Base-by-base conservation (phyloP, 2,329 filamentous ascomycete species). In the Lachnellula willkommii region DNA sequence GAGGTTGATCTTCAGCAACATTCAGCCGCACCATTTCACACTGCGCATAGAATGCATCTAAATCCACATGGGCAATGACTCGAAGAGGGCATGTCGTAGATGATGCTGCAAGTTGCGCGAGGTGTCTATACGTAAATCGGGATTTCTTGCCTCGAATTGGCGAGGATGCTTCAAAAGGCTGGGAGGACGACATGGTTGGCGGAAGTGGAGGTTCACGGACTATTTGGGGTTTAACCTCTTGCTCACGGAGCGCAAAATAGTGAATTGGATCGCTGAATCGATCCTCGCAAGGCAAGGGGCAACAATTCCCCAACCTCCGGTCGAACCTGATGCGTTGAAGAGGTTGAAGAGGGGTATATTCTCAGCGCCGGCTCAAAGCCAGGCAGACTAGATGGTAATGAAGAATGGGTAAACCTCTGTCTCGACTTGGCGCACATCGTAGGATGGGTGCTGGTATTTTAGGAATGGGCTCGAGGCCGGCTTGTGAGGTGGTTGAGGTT, bases 11-110 rank as follows among this genome's bases (percentile, higher is more conserved):
- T 59, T 89, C 85, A 14, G 87, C 76, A 11, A 89, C 76, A 12
- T 85, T 85, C 46, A 97, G 79, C 7, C 94, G 84, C 9, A 96
- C 85, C 81, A 92, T 95, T 74, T 99, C 94, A 69, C 91, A 96
- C 76, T 99, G 94, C 3, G 89, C 88, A 71, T 99, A 99, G 73
- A 99, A 99, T 40, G 93, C 93, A 80, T 99, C 94, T 57, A 99
- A 84, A 68, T 99, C 94, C 60, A 97, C 84, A 71, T 96, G 92
- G 6, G 90, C 90, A 64, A 96, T 84, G 28, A 95, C 88, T 47
- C 94, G 85, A 37, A 99, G 78, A 1, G 93, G 93, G 50, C 84
- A 90, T 8, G 84, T 83, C 0, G 85, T 78, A 36, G 83, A 84
- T 63, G 81, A 90, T 9, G 84, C 79, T 6, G 85, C 82, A 55